Percentiles rank a stretch among this genome's conserved stretches.
Evolutionary conservation across 2,329 filamentous ascomycete genomes (phyloP).

Genomic region (Neoscytalidium dimidiatum): DNA sequence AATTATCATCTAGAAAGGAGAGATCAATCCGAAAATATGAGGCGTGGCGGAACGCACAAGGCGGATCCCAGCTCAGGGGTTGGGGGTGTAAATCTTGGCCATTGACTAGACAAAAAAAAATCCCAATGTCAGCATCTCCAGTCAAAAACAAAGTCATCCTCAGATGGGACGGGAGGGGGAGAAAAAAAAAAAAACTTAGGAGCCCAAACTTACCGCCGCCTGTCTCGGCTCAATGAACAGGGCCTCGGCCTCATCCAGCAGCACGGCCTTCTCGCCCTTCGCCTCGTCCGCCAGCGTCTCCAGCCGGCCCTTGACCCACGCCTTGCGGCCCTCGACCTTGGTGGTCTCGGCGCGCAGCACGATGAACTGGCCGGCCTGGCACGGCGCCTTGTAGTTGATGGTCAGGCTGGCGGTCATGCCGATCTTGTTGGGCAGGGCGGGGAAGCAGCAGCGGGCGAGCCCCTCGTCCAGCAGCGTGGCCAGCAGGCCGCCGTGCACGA

Average conservation of each 20-base stretch:
- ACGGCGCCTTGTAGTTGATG: constrained; percentile 79
- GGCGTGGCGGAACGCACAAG: background rate
- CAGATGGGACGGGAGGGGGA: background rate
- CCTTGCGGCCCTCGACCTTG: constrained; percentile 89
- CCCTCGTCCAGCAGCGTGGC: constrained; percentile 94
- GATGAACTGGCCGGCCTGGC: constrained; percentile 72
- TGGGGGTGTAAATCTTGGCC: constrained; percentile 13
- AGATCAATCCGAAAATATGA: constrained; percentile 2
- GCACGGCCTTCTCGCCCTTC: constrained; percentile 59
- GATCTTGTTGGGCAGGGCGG: constrained; percentile 81
- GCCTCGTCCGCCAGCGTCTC: constrained; percentile 79
- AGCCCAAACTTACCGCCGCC: constrained; percentile 53
- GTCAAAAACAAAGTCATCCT: background rate
- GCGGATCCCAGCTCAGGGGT: background rate
- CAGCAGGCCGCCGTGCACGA: constrained; percentile 86
- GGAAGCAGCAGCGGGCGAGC: constrained; percentile 83
- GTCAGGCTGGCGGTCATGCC: constrained; percentile 84
- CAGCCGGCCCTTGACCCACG: constrained; percentile 86
- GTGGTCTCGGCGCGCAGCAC: constrained; percentile 78
- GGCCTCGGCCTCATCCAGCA: constrained; percentile 80
- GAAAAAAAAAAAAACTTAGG: background rate
- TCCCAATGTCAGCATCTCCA: background rate
- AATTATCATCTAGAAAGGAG: background rate
- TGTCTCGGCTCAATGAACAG: constrained; percentile 87
- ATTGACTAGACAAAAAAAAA: background rate